A percentile compares a stretch with the other conserved stretches of the same genome.
phyloP scores from a whole-genome alignment of 345 rosid species.

The Gossypium turneri region DNA sequence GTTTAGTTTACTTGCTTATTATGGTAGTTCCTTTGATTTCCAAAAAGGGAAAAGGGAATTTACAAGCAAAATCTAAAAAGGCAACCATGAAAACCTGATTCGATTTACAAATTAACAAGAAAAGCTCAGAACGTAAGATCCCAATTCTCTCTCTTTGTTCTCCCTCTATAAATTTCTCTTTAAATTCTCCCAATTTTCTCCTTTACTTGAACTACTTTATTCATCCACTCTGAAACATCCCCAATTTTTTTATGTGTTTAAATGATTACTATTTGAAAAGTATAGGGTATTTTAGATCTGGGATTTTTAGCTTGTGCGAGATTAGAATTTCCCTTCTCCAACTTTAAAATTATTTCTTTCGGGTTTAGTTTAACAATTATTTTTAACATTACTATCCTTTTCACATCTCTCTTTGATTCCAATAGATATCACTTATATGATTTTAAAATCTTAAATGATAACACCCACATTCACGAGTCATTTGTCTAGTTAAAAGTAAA shows the following conservation, averaged over 20 bases:
- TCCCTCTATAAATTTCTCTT: background rate
- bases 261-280: background rate
- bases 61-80: background rate
- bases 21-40: too few relatives aligned
- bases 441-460: too few relatives aligned
- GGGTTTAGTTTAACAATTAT: too few relatives aligned
- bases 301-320: background rate
- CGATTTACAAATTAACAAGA: background rate
- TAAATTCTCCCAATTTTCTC: background rate
- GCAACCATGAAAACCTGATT: too few relatives aligned
- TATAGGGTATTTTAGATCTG: background rate
- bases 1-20: too few relatives aligned
- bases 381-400: too few relatives aligned
- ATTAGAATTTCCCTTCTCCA: background rate
- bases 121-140: slow-evolving; percentile 8
- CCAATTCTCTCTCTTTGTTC: background rate
- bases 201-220: background rate
- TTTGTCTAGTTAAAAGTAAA: too few relatives aligned
- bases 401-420: too few relatives aligned
- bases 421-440: too few relatives aligned
- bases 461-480: too few relatives aligned
- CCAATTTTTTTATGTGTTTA: background rate
- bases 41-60: background rate
- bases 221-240: background rate
- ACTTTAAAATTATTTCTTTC: too few relatives aligned